Conservation (phyloP, 805 yeast genomes). For the Candida quercuum region DNA sequence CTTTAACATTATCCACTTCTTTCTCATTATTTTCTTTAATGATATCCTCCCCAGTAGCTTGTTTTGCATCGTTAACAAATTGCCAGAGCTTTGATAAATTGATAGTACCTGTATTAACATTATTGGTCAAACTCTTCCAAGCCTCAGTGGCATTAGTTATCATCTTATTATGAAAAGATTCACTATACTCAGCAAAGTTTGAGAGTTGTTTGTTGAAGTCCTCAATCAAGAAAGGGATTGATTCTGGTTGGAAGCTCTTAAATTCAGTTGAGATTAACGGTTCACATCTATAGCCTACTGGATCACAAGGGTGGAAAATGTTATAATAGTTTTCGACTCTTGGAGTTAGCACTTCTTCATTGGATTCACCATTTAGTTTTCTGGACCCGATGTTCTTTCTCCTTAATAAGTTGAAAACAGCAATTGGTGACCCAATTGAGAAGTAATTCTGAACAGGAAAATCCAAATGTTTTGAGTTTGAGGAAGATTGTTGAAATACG, state of each 20-base stretch:
- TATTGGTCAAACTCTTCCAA: slow-evolving; percentile 6
- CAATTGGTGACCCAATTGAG: slow-evolving; percentile 87
- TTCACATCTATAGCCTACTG: slow-evolving; percentile 84
- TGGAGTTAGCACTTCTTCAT: slow-evolving; percentile 31
- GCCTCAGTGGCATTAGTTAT: slow-evolving; percentile 9
- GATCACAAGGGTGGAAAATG: slow-evolving; percentile 86
- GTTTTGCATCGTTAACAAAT: slow-evolving; percentile 1
- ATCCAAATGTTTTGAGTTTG: slow-evolving; percentile 40
- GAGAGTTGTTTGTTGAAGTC: slow-evolving; percentile 33
- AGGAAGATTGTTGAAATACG: slow-evolving; percentile 18
- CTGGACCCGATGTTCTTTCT: slow-evolving; percentile 53
- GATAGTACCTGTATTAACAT: slow-evolving; percentile 1
- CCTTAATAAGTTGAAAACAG: slow-evolving; percentile 73
- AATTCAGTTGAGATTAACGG: slow-evolving; percentile 60
- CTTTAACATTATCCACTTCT: slow-evolving; percentile 12
- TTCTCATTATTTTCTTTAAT: no score
- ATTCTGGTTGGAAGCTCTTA: slow-evolving; percentile 46
- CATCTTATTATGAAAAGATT: not conserved
- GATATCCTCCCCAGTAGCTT: no score
- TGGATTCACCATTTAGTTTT: slow-evolving; percentile 7
- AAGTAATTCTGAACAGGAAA: slow-evolving; percentile 75
- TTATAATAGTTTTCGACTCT: slow-evolving; percentile 68
- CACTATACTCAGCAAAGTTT: slow-evolving; percentile 25
- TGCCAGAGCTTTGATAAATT: slow-evolving; percentile 1
- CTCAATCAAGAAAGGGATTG: slow-evolving; percentile 47